Base-by-base conservation (phyloP, 2,329 filamentous ascomycete genomes). In the Paracoccidioides brasiliensis region DNA sequence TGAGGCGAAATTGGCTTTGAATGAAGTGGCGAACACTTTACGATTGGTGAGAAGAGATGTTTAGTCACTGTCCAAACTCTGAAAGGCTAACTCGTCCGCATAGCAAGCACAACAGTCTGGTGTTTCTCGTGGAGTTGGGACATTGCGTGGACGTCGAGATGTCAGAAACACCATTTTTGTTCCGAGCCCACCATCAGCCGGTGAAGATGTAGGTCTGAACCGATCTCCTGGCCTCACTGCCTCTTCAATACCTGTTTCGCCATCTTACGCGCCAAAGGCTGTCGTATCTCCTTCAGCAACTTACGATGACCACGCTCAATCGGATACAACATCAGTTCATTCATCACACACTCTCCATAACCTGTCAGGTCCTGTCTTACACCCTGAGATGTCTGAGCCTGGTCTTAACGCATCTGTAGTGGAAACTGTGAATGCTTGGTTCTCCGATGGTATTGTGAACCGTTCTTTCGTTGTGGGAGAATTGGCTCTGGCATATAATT, bases 121-220 rank as follows among this genome's bases (percentile, higher is more conserved):
- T 7, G 82, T 89, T 22, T 80, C 80, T 56, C 81, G 86, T 32
- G 86, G 83, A 64, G 74, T 80, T 12, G 85, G 87, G 48, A 96
- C 90, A 12, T 76, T 95, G 14, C 82, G 93, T 62, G 93, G 93
- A 53, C 85, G 93, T 58, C 81, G 93, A 66, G 91, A 97, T 68
- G 88, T 94, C 59, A 82, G 91, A 57, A 95, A 95, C 70, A 96
- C 90, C 1, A 84, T 95, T 55, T 91, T 93, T 66, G 78, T 90
- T 60, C 85, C 88, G 43, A 72, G 71, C 43, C 64, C 71, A 9
- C 63, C 64, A 14, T 62, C 69, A 9, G 68, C 70, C 41, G 70
- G 73, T 55, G 62, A 61, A 56, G 67, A 70, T 56, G 28, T 57
- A 66, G 60, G 69, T 65, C 53, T 69, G 65, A 65, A 52, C 57